Percentiles rank a stretch among this genome's conserved stretches.
These are phyloP conservation scores for Juglanconis juglandina DNA, from an alignment of 2,329 filamentous ascomycete species.

Conservation along the genomic window DNA sequence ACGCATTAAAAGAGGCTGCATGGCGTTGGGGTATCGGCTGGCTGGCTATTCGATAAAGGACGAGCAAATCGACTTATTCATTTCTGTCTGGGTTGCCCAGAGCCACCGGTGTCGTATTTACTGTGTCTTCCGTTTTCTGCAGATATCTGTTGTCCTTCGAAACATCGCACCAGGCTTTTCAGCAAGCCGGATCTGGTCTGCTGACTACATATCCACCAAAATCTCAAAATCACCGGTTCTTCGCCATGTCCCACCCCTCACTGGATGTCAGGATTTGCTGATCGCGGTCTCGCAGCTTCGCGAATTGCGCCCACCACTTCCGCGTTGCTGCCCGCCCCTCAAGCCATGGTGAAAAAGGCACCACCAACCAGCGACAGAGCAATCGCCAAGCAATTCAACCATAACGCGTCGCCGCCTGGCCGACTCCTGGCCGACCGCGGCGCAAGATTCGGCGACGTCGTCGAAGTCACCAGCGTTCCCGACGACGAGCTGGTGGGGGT, in stretches of 20 bases:
- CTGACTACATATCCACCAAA: not conserved
- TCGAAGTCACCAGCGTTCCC: conserved; percentile 20
- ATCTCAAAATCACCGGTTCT: too few species aligned
- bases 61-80: not conserved
- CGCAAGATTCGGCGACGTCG: conserved; percentile 17
- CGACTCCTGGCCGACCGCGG: conserved; percentile 15
- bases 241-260: not conserved
- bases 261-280: not conserved
- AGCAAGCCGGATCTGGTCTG: not conserved
- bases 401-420: conserved; percentile 8
- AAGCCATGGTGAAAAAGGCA: conserved; percentile 17
- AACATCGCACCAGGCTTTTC: not conserved
- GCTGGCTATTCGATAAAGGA: conserved; percentile 3
- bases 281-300: not conserved
- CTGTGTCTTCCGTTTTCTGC: not conserved
- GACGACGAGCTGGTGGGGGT: conserved; percentile 6
- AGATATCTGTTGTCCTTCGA: not conserved
- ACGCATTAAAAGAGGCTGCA: conserved; percentile 11
- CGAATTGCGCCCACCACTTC: not conserved
- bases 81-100: not conserved
- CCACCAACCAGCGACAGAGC: conserved; percentile 21
- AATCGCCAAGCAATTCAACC: conserved; percentile 19
- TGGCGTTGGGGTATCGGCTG: conserved; percentile 13
- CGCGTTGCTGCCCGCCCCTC: not conserved
- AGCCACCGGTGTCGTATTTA: not conserved